Base-by-base conservation (phyloP, 1,139 yeast species). In the Blastobotrys buckinghamii region DNA sequence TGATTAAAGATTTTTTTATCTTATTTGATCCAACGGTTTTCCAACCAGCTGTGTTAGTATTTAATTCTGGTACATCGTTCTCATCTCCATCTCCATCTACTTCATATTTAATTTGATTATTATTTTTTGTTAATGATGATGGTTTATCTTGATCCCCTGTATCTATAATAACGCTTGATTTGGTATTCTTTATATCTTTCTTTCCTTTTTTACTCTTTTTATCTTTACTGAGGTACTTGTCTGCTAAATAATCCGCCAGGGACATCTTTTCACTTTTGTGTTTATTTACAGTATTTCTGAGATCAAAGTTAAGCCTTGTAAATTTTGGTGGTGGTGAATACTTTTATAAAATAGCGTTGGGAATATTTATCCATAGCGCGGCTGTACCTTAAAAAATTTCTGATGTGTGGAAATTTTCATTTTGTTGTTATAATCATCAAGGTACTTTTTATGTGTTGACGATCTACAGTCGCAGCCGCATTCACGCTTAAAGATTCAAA, bases 171-270 rank as follows among this genome's bases (percentile, higher is more conserved):
- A 12, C 35, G 19, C 34, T 22, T 15, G 26, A 16, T 5, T 32
- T 44, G 51, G 56, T 55, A 47, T 59, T 16, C 39, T 16, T 13
- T 35, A 6, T 35, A 6, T 37, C 24, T 22, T 60, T 59, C 50
- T 58, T 60, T 47, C 59, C 24, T 22, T 60, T 59, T 50, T 58
- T 60, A 48, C 59, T 60, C 53, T 57, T 60, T 54, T 50, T 54
- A 39, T 59, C 65, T 10, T 39, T 35, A 1, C 41, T 56, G 10
- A 67, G 57, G 39, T 79, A 77, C 52, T 76, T 76, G 54, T 75
- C 72, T 15, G 77, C 69, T 39, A 80, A 65, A 55, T 79, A 79
- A 45, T 75, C 80, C 26, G 81, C 74, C 33, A 79, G 63, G 2
- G 81, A 74, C 78, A 73, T 37, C n/a, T 12, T 13, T 12, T 12